Conservation (phyloP, 441 rosid genomes). For the Eruca vesicaria region DNA sequence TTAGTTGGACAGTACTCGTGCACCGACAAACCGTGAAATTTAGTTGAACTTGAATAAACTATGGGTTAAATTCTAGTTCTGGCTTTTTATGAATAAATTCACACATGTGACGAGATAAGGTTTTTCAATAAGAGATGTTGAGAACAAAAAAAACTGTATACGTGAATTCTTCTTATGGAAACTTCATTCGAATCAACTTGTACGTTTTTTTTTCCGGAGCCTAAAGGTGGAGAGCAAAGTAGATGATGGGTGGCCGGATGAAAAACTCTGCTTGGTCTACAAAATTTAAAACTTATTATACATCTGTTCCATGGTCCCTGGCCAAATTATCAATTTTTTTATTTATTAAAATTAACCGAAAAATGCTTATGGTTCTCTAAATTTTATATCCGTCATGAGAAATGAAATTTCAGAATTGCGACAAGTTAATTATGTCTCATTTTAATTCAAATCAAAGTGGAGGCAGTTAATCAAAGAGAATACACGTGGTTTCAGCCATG, state of each 20-base stretch:
- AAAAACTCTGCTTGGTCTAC: too few relatives aligned
- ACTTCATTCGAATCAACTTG: neutral
- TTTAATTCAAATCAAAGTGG: neutral
- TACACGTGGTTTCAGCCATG: neutral
- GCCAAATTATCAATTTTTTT: too few relatives aligned
- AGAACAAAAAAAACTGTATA: neutral
- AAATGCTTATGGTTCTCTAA: too few relatives aligned
- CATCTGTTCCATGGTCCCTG: too few relatives aligned
- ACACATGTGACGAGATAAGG: neutral
- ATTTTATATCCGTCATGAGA: too few relatives aligned
- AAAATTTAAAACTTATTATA: too few relatives aligned
- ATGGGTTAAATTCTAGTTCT: neutral
- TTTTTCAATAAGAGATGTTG: neutral
- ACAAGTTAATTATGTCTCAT: neutral
- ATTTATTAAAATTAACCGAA: too few relatives aligned
- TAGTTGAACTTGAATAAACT: conserved; percentile 20
- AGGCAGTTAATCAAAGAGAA: neutral
- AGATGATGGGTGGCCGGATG: conserved; percentile 1
- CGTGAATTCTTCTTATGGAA: neutral
- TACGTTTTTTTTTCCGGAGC: neutral
- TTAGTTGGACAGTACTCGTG: conserved; percentile 42
- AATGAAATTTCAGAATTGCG: neutral
- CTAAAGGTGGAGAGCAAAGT: neutral
- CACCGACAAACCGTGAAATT: conserved; percentile 56
- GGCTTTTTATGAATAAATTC: neutral